These are phyloP conservation scores for Hyaloperonospora arabidopsidis DNA, from an alignment of 352 stramenopile genomes.

Conservation along the genomic window DNA sequence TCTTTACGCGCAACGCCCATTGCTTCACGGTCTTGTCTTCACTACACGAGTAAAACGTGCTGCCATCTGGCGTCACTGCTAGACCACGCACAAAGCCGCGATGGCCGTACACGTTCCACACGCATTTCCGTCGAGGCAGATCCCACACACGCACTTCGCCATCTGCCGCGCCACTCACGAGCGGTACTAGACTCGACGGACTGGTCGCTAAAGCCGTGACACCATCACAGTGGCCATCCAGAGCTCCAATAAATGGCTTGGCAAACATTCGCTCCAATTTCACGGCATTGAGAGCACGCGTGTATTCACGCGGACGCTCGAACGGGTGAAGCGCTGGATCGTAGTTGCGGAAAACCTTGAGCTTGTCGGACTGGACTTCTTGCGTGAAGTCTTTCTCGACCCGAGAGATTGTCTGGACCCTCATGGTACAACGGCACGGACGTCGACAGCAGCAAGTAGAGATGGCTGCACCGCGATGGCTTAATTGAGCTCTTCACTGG, in stretches of 20 bases:
- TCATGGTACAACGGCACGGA: slow-evolving; percentile 71
- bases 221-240: slow-evolving; percentile 96
- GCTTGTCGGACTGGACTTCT: slow-evolving; percentile 90
- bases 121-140: slow-evolving; percentile 88
- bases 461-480: not conserved
- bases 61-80: slow-evolving; percentile 64
- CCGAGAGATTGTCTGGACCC: slow-evolving; percentile 98
- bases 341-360: slow-evolving; percentile 94
- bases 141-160: slow-evolving; percentile 97
- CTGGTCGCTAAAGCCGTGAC: slow-evolving; percentile 90
- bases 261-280: slow-evolving; percentile 99
- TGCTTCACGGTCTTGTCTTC: slow-evolving; percentile 94
- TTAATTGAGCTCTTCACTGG: slow-evolving; percentile 27
- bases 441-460: not conserved
- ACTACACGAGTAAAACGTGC: slow-evolving; percentile 90
- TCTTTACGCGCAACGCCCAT: slow-evolving; percentile 72
- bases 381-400: slow-evolving; percentile 91
- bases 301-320: slow-evolving; percentile 91
- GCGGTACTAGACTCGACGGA: slow-evolving; percentile 84
- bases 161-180: slow-evolving; percentile 86
- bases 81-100: slow-evolving; percentile 91
- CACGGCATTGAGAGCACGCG: slow-evolving; percentile 92
- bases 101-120: slow-evolving; percentile 92
- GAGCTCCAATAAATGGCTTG: slow-evolving; percentile 94
- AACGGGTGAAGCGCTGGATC: slow-evolving; percentile 93